phyloP scores from a whole-genome alignment of 2,329 filamentous ascomycete species.

The Fusarium veterinarium region DNA sequence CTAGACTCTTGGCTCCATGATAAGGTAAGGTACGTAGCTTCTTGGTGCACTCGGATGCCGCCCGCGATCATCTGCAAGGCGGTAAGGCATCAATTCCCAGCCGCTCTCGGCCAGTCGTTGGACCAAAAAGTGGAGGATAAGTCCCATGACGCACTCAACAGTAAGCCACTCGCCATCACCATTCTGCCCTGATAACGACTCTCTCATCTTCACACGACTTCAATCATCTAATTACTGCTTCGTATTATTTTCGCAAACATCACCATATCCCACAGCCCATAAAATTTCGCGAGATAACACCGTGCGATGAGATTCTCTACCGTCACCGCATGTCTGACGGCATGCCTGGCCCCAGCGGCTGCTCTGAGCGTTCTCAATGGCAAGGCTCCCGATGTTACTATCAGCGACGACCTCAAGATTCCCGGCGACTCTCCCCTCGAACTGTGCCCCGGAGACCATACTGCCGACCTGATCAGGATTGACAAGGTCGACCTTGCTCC shows the following conservation, averaged over 20 bases:
- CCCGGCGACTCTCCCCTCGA: constrained; percentile 87
- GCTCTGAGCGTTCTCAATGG: constrained; percentile 57
- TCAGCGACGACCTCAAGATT: constrained; percentile 70
- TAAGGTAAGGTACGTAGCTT: constrained; percentile 26
- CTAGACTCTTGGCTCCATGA: constrained; percentile 13
- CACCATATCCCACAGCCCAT: not conserved
- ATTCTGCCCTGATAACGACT: constrained; percentile 42
- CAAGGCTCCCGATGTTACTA: constrained; percentile 52
- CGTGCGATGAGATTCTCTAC: constrained; percentile 52
- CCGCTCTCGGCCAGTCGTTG: constrained; percentile 24
- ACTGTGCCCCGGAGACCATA: constrained; percentile 77
- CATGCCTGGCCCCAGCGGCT: constrained; percentile 58
- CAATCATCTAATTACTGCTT: constrained; percentile 14
- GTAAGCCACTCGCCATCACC: constrained; percentile 44
- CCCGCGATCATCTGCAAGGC: constrained; percentile 31
- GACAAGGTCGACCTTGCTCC: constrained; percentile 82
- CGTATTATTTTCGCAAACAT: not conserved
- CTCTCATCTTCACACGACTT: constrained; percentile 28
- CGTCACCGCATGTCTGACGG: constrained; percentile 59
- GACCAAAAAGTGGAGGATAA: constrained; percentile 41
- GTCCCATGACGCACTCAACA: constrained; percentile 54
- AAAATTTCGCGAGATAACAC: not conserved
- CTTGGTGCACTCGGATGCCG: constrained; percentile 31
- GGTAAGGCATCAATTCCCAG: constrained; percentile 42
- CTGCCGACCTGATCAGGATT: constrained; percentile 78